A percentile compares a stretch with the other conserved stretches of the same genome.
Evolutionary conservation across 106 monocot species (phyloP).

Genomic region (Dioscorea alata): DNA sequence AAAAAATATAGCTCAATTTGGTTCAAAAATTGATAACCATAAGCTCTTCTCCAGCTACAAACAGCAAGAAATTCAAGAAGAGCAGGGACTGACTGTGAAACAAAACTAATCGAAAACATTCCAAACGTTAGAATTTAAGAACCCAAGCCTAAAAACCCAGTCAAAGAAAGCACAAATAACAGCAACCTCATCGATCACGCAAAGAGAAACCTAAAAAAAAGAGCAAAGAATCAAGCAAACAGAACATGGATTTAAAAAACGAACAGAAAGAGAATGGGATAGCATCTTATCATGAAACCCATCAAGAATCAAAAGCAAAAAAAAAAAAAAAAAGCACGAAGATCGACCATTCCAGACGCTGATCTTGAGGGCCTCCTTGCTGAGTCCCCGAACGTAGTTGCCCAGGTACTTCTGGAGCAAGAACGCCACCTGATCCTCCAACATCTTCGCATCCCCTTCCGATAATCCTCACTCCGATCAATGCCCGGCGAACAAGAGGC

Average conservation of each 20-base stretch:
- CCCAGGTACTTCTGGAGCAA: constrained; percentile 94
- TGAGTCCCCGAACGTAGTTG: constrained; percentile 95
- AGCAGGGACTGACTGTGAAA: no score
- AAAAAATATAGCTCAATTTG: neutral
- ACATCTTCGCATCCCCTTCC: constrained; percentile 40
- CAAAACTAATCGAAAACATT: no score
- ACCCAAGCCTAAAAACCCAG: no score
- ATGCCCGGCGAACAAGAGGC: neutral
- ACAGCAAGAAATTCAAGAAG: no score
- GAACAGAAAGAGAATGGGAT: no score
- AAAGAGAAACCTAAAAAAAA: neutral
- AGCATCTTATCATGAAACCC: neutral
- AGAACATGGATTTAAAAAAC: neutral
- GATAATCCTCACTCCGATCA: neutral
- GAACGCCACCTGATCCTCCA: constrained; percentile 94
- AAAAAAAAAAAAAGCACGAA: neutral
- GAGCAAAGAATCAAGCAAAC: neutral
- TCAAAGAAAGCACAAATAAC: no score
- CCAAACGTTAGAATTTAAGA: no score
- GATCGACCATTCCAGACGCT: constrained; percentile 86
- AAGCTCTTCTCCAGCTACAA: no score
- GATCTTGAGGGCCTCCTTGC: constrained; percentile 96
- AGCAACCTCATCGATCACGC: neutral
- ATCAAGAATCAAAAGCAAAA: neutral
- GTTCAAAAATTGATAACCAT: no score